Percentiles rank a stretch among this genome's conserved stretches.
Evolutionary conservation across 73 alveolate genomes (phyloP).

Genomic region (Halteria grandinella): DNA sequence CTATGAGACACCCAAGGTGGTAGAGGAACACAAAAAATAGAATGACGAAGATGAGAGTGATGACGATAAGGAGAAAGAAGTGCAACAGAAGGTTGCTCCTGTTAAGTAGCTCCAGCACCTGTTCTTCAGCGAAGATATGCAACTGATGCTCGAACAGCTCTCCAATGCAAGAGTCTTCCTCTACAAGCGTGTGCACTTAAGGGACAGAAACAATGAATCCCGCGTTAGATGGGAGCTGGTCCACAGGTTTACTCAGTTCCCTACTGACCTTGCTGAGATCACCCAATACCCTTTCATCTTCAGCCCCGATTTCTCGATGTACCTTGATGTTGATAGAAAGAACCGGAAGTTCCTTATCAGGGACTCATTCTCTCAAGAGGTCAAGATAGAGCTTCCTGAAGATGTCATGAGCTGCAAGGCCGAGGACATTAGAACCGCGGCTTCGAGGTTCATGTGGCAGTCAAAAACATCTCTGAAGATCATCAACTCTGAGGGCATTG

Average conservation of each 20-base stretch:
- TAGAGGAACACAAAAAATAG: too few species aligned
- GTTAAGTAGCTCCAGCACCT: neutral
- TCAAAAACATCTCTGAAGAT: neutral
- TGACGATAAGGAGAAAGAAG: too few species aligned
- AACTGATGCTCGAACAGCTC: constrained; percentile 21
- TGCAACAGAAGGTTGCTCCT: too few species aligned
- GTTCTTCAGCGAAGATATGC: constrained; percentile 19
- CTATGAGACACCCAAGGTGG: too few species aligned
- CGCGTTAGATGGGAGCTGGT: constrained; percentile 11
- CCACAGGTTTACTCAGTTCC: constrained; percentile 8
- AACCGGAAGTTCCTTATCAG: constrained; percentile 16
- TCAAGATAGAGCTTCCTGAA: constrained; percentile 2
- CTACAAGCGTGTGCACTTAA: neutral
- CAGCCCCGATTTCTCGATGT: constrained; percentile 33
- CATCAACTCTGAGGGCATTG: constrained; percentile 48
- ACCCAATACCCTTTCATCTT: neutral
- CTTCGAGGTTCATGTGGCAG: constrained; percentile 20
- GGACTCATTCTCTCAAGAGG: constrained; percentile 25
- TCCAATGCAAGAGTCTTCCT: constrained; percentile 1
- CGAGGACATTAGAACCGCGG: neutral
- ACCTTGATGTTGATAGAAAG: constrained; percentile 24
- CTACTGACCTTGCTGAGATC: neutral
- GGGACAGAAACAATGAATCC: neutral
- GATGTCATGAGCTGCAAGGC: constrained; percentile 7
- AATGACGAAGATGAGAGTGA: too few species aligned